Conservation (phyloP, 148 eudicot species). For the Chenopodium formosanum region DNA sequence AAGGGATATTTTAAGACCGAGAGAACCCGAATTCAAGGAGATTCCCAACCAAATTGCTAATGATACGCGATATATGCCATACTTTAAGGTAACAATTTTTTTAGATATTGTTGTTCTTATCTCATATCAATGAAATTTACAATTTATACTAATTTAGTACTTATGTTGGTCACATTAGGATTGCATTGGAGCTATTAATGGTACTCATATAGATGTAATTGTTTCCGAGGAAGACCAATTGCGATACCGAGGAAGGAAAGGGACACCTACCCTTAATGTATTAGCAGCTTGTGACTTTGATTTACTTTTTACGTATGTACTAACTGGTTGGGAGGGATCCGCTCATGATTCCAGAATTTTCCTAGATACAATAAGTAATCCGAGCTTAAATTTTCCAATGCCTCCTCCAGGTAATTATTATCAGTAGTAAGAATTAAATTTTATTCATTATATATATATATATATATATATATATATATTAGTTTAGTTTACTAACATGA, state of each 20-base stretch:
- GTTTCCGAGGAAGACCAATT: neutral
- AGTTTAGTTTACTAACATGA: too few relatives aligned
- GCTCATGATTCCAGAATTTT: conserved; percentile 9
- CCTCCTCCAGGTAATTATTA: neutral
- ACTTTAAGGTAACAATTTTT: neutral
- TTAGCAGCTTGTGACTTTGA: neutral
- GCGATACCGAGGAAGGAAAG: neutral
- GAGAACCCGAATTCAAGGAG: neutral
- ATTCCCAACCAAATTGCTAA: neutral
- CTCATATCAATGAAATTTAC: too few relatives aligned
- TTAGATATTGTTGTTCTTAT: neutral
- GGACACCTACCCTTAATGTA: neutral
- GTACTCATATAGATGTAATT: neutral
- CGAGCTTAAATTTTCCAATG: neutral
- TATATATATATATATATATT: too few relatives aligned
- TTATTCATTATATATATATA: too few relatives aligned
- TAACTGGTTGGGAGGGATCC: conserved; percentile 8
- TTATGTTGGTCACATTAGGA: neutral
- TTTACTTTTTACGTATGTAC: neutral
- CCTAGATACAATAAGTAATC: neutral
- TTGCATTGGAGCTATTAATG: neutral
- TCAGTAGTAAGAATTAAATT: too few relatives aligned
- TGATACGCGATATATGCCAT: neutral
- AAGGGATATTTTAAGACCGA: neutral
- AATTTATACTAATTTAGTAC: too few relatives aligned